Evolutionary conservation across 164 flowering plant species (phyloP).

Genomic region (Annona cherimola): DNA sequence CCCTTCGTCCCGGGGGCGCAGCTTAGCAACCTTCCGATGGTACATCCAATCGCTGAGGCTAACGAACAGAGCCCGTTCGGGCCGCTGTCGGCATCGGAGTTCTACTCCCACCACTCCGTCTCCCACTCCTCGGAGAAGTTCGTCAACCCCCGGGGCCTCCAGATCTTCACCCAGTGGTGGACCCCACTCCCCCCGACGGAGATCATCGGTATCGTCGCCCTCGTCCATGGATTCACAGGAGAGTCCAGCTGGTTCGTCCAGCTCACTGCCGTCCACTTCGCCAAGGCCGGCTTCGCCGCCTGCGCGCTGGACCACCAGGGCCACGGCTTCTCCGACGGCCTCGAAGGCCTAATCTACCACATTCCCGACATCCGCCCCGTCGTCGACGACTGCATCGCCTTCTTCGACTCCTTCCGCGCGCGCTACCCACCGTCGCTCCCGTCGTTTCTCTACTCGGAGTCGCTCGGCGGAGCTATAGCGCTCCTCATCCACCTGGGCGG

Average conservation of each 20-base stretch:
- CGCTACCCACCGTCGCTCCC: conserved; percentile 44
- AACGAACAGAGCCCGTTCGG: conserved; percentile 71
- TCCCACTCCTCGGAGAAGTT: conserved; percentile 57
- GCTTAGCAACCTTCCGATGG: conserved; percentile 19
- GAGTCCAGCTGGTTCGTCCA: conserved; percentile 80
- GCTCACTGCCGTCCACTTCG: conserved; percentile 68
- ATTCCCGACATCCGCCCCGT: conserved; percentile 83
- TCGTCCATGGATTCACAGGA: conserved; percentile 87
- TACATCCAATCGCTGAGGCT: conserved; percentile 76
- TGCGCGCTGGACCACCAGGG: conserved; percentile 95
- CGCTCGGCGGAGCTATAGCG: conserved; percentile 92
- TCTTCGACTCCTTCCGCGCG: conserved; percentile 58
- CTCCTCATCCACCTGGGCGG: conserved; percentile 61
- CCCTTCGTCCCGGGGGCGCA: not conserved
- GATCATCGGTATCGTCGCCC: conserved; percentile 46
- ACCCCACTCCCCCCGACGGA: conserved; percentile 49
- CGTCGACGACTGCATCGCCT: conserved; percentile 72
- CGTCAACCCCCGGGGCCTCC: conserved; percentile 65
- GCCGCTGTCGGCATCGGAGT: conserved; percentile 39
- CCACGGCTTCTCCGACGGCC: conserved; percentile 90
- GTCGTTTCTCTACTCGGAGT: conserved; percentile 80
- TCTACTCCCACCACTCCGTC: conserved; percentile 72
- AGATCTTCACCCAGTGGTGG: conserved; percentile 91
- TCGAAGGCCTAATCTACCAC: conserved; percentile 37
- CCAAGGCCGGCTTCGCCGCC: conserved; percentile 65